phyloP scores from a whole-genome alignment of 2,329 filamentous ascomycete species.

The Colletotrichum lini region DNA sequence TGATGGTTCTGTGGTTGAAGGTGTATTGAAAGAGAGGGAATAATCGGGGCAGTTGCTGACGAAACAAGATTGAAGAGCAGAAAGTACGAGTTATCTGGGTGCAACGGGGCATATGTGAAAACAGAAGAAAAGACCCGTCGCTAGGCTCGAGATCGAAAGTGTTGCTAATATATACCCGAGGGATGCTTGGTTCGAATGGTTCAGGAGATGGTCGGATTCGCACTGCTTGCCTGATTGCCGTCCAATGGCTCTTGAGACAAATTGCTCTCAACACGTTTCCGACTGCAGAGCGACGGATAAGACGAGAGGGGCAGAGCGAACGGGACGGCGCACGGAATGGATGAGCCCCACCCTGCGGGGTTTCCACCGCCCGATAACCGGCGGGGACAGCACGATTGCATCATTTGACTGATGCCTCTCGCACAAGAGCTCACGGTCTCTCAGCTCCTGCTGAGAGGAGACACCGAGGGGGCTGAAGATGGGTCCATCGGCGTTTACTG shows the following conservation, averaged over 20 bases:
- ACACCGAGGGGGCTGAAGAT: not conserved
- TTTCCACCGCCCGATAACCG: slow-evolving; percentile 39
- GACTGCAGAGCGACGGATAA: slow-evolving; percentile 36
- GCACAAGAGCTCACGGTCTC: not conserved
- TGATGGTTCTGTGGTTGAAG: slow-evolving; percentile 49
- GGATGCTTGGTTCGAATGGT: slow-evolving; percentile 12
- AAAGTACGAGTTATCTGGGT: slow-evolving; percentile 15
- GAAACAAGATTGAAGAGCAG: slow-evolving; percentile 14
- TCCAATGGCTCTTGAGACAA: slow-evolving; percentile 26
- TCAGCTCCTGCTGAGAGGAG: not conserved
- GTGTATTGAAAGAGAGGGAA: slow-evolving; percentile 8
- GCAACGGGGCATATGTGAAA: slow-evolving; percentile 25
- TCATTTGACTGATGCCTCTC: slow-evolving; percentile 23
- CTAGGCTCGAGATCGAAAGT: not conserved
- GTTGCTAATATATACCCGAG: slow-evolving; percentile 9
- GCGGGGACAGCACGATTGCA: slow-evolving; percentile 32
- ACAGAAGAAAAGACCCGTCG: not conserved
- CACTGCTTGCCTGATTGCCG: not conserved
- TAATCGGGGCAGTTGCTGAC: slow-evolving; percentile 15
- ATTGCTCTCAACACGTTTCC: slow-evolving; percentile 34
- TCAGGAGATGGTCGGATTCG: slow-evolving; percentile 3
- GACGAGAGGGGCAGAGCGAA: slow-evolving; percentile 30
- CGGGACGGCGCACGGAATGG: slow-evolving; percentile 36
- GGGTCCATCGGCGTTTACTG: not conserved
- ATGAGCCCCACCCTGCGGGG: slow-evolving; percentile 37